Conservation (phyloP, 129 eudicot genomes). For the Flaveria linearis region DNA sequence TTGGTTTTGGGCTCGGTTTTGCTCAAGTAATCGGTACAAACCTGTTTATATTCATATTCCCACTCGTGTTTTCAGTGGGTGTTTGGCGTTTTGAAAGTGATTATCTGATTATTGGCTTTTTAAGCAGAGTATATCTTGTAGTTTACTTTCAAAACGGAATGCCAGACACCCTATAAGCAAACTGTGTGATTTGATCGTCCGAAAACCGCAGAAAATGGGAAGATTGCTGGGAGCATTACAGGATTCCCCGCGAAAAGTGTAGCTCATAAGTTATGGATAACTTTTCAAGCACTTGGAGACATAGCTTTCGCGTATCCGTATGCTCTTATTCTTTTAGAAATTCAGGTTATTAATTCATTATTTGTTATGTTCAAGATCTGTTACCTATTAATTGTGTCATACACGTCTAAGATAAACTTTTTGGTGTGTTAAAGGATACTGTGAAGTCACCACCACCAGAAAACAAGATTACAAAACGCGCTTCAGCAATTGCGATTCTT, state of each 20-base stretch:
- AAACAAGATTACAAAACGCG: slow-evolving; percentile 62
- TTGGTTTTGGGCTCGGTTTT: slow-evolving; percentile 64
- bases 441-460: slow-evolving; percentile 70
- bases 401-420: background rate
- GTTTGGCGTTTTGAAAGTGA: background rate
- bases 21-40: slow-evolving; percentile 45
- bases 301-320: slow-evolving; percentile 85
- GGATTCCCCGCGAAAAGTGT: slow-evolving; percentile 48
- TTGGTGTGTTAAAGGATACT: slow-evolving; percentile 55
- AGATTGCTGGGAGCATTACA: slow-evolving; percentile 49
- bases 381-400: background rate
- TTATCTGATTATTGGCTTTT: background rate
- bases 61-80: background rate
- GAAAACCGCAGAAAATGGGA: slow-evolving; percentile 37
- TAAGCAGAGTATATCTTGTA: no score
- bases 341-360: slow-evolving; percentile 55
- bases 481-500: slow-evolving; percentile 48
- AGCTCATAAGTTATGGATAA: slow-evolving; percentile 63
- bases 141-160: background rate
- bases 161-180: background rate
- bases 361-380: background rate
- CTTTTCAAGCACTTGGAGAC: slow-evolving; percentile 74
- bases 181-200: background rate
- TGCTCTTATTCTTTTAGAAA: slow-evolving; percentile 73
- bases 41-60: slow-evolving; percentile 8